phyloP scores from a whole-genome alignment of 2,329 filamentous ascomycete genomes.

The Colletotrichum sp. region DNA sequence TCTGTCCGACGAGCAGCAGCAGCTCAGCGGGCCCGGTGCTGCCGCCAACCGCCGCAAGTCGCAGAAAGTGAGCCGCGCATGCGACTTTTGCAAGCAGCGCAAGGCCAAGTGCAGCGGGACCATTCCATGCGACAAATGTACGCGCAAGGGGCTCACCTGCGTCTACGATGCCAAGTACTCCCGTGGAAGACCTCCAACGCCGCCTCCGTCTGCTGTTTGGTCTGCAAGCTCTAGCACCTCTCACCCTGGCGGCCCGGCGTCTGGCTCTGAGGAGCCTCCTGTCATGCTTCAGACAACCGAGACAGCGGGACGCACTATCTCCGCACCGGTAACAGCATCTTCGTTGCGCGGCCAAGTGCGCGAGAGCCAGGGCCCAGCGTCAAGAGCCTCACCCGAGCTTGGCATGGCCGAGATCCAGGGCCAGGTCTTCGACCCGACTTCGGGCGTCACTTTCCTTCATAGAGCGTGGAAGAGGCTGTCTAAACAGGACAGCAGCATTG shows the following conservation, averaged over 20 bases:
- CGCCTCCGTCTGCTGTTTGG: constrained; percentile 26
- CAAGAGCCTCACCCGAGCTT: constrained; percentile 31
- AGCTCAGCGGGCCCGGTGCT: not conserved
- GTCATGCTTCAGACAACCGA: constrained; percentile 2
- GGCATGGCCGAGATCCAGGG: constrained; percentile 47
- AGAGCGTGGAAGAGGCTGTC: constrained; percentile 57
- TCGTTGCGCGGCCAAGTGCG: not conserved
- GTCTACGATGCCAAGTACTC: constrained; percentile 36
- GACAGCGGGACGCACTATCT: not conserved
- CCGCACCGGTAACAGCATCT: not conserved
- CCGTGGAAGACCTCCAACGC: constrained; percentile 36
- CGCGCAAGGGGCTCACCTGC: constrained; percentile 28
- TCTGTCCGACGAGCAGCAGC: constrained; percentile 2
- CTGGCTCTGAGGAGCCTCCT: constrained; percentile 1
- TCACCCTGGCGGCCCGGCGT: not conserved
- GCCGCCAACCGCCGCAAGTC: constrained; percentile 23
- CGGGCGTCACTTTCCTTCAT: constrained; percentile 59
- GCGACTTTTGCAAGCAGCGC: constrained; percentile 41
- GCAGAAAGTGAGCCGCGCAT: constrained; percentile 40
- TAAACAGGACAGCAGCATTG: constrained; percentile 37
- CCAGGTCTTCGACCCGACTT: constrained; percentile 60
- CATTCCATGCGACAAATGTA: constrained; percentile 36
- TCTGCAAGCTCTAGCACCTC: not conserved
- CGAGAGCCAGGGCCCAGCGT: constrained; percentile 16
- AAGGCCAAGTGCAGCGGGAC: constrained; percentile 42